Base-by-base conservation (phyloP, 2,329 filamentous ascomycete species). In the Cercospora zeina region DNA sequence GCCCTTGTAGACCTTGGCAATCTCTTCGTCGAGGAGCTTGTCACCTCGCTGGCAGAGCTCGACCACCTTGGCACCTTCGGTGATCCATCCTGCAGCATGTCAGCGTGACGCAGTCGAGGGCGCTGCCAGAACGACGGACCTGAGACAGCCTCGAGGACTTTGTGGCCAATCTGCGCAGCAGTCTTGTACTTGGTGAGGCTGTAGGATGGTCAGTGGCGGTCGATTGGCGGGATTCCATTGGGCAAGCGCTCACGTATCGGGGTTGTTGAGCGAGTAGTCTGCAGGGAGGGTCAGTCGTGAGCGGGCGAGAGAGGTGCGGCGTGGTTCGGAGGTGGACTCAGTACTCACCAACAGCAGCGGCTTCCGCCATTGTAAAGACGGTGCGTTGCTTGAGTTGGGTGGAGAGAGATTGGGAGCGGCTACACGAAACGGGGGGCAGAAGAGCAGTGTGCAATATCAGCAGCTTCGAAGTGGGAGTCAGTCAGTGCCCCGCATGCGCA, bases 111-210 rank as follows among this genome's bases (percentile, higher is more conserved):
- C 24, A 27, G 47, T 34, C 16, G 54, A 49, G 47, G 36, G 19
- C 49, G 33, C n/a, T 10, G 33, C n/a, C 50, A 59, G 62, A 62
- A 53, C 61, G 72, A 69, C 76, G 69, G 75, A 86, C 84, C 83
- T 77, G 80, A 77, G 69, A 99, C 93, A 71, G 89, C 89, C 72
- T 92, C 91, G 70, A 99, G 87, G 71, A 96, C 93, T 82, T 93
- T 96, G 78, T 97, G 91, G 56, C 93, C 95, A 80, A 99, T 97
- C 77, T 90, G 85, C 67, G 90, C 93, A 62, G 95, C 95, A 69
- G 90, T 93, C 88, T 96, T 97, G 86, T 97, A 97, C 85, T 97
- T 99, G 81, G 95, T 97, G 73, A 99, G 85, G 73, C 92, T 97
- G 78, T 96, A 90, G 65, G 90, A 96, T 95, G 79, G 87, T 90